phyloP scores from a whole-genome alignment of 805 yeast species.

The Starmerella lactis-condensi region DNA sequence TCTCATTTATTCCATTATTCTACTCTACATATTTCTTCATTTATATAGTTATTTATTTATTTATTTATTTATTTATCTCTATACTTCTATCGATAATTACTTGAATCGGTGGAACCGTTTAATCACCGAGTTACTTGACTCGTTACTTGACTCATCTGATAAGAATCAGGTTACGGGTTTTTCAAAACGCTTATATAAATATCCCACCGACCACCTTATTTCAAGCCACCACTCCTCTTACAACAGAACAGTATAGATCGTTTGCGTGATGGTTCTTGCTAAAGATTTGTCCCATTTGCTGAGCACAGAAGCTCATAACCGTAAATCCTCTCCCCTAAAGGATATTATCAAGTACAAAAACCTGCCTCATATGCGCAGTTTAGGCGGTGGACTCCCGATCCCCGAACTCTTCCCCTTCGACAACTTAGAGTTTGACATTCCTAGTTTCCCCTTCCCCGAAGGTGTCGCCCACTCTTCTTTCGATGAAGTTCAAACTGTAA shows the following conservation, averaged over 20 bases:
- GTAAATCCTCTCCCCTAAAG: constrained; percentile 67
- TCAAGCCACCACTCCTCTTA: neutral
- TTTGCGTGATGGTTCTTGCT: constrained; percentile 25
- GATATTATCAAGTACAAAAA: constrained; percentile 59
- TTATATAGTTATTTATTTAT: too few relatives aligned
- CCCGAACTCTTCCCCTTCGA: constrained; percentile 88
- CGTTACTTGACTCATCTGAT: too few relatives aligned
- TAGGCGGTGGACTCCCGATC: constrained; percentile 92
- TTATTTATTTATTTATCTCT: too few relatives aligned
- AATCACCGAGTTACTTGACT: too few relatives aligned
- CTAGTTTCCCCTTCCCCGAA: constrained; percentile 53
- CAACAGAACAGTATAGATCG: constrained; percentile 1
- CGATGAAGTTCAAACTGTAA: constrained; percentile 22
- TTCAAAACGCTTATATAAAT: neutral
- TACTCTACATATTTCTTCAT: too few relatives aligned
- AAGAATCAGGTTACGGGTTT: neutral
- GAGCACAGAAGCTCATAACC: constrained; percentile 58
- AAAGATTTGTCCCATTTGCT: constrained; percentile 59
- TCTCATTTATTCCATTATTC: too few relatives aligned
- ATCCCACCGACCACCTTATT: neutral
- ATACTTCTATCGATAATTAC: too few relatives aligned
- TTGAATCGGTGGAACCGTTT: too few relatives aligned
- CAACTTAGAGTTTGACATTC: constrained; percentile 41
- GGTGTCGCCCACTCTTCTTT: constrained; percentile 34
- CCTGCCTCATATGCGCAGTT: constrained; percentile 60